phyloP scores from a whole-genome alignment of 495 filamentous ascomycete genomes.

The Polyplosphaeria fusca region DNA sequence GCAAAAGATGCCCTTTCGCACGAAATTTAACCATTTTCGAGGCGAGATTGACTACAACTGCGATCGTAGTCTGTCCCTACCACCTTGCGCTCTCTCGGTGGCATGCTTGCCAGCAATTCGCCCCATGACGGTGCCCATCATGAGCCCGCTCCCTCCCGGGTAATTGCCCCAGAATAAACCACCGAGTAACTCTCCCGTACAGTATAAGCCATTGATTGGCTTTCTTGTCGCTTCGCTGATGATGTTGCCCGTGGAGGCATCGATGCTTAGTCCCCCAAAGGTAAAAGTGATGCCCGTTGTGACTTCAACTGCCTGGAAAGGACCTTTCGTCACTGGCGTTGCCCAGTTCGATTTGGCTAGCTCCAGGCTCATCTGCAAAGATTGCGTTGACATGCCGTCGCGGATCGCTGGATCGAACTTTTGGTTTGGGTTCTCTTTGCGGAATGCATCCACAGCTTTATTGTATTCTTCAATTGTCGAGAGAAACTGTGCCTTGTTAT shows the following conservation, averaged over 20 bases:
- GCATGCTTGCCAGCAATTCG: slow-evolving; percentile 50
- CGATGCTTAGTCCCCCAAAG: slow-evolving; percentile 58
- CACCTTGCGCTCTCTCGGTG: too few species aligned
- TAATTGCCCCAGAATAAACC: slow-evolving; percentile 64
- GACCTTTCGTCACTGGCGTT: slow-evolving; percentile 50
- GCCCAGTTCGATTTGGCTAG: slow-evolving; percentile 65
- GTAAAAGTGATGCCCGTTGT: slow-evolving; percentile 63
- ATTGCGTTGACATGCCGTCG: slow-evolving; percentile 58
- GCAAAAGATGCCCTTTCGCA: too few species aligned
- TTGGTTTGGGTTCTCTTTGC: slow-evolving; percentile 40
- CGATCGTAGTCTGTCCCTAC: too few species aligned
- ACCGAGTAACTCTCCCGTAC: slow-evolving; percentile 61
- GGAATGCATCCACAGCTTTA: slow-evolving; percentile 45
- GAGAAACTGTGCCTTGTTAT: slow-evolving; percentile 44
- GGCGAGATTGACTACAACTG: too few species aligned
- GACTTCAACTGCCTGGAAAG: slow-evolving; percentile 59
- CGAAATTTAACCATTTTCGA: too few species aligned
- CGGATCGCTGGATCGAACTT: slow-evolving; percentile 55
- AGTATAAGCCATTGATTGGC: slow-evolving; percentile 52
- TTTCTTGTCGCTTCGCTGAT: slow-evolving; percentile 47
- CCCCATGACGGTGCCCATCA: slow-evolving; percentile 57
- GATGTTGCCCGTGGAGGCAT: slow-evolving; percentile 49
- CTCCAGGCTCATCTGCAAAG: slow-evolving; percentile 35
- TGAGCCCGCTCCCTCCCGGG: slow-evolving; percentile 62
- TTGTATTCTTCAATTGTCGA: slow-evolving; percentile 54